Evolutionary conservation across 2,329 filamentous ascomycete species (phyloP).

Genomic region (Colletotrichum spinosum): DNA sequence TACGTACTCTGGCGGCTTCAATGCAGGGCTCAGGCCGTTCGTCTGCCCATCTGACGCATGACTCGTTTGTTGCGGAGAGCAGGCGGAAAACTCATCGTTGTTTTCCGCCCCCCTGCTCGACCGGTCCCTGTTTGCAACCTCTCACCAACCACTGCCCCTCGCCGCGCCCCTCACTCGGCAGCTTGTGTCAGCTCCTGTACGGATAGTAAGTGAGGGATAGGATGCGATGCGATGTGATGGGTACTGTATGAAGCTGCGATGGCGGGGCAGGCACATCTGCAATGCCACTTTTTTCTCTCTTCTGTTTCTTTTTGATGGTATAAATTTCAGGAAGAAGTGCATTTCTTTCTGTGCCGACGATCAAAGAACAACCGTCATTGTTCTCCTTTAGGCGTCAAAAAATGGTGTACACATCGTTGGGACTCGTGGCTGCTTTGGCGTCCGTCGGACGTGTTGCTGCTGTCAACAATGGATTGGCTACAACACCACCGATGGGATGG

Average conservation of each 20-base stretch:
- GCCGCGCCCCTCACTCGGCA: constrained; percentile 30
- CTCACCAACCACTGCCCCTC: constrained; percentile 24
- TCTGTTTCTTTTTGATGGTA: constrained; percentile 4
- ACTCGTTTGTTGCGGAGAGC: constrained; percentile 30
- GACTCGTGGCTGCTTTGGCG: constrained; percentile 22
- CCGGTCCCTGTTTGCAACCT: constrained; percentile 6
- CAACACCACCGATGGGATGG: constrained; percentile 40
- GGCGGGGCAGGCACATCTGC: constrained; percentile 17
- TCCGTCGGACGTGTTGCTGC: constrained; percentile 32
- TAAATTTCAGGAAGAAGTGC: constrained; percentile 9
- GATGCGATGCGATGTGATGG: neutral
- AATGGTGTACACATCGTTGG: constrained; percentile 25
- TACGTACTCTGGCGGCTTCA: constrained; percentile 1
- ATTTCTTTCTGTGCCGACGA: too few species aligned
- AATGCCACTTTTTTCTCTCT: constrained; percentile 14
- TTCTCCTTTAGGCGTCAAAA: neutral
- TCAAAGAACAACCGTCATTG: too few species aligned
- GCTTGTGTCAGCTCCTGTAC: constrained; percentile 15
- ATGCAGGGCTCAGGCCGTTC: neutral
- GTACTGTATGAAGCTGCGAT: neutral
- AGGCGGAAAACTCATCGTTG: constrained; percentile 29
- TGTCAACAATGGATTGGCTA: constrained; percentile 38
- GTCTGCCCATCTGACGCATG: constrained; percentile 18
- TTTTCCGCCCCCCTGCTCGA: constrained; percentile 25
- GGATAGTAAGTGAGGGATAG: neutral